phyloP scores from a whole-genome alignment of 768 basidiomycete genomes.

The Lactarius evosmus region DNA sequence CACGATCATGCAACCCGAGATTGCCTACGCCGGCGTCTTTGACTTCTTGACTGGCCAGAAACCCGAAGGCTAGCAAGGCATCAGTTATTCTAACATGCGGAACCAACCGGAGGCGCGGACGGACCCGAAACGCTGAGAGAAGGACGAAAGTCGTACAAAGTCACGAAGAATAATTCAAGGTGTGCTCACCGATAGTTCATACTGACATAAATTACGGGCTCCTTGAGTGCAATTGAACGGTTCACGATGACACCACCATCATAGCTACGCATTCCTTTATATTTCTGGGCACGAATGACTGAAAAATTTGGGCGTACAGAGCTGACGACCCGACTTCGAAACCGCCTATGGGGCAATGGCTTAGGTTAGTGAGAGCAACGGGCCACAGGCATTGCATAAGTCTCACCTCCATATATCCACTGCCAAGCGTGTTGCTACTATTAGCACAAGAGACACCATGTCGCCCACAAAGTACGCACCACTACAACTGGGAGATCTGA shows the following conservation, averaged over 20 bases:
- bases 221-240: conserved; percentile 27
- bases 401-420: conserved; percentile 30
- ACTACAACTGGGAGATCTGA: conserved; percentile 29
- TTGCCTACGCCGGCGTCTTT: conserved; percentile 54
- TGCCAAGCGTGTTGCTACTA: conserved; percentile 9
- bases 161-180: background rate
- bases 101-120: background rate
- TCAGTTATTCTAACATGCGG: conserved; percentile 26
- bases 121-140: conserved; percentile 15
- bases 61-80: conserved; percentile 42
- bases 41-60: conserved; percentile 50
- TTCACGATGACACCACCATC: conserved; percentile 22
- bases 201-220: conserved; percentile 31
- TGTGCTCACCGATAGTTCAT: conserved; percentile 30
- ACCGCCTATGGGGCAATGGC: background rate
- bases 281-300: too few relatives aligned
- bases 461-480: conserved; percentile 17
- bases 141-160: background rate
- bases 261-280: background rate
- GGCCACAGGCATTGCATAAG: background rate
- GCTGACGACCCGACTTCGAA: background rate
- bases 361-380: background rate
- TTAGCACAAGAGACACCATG: background rate
- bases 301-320: background rate
- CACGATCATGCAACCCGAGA: conserved; percentile 61